These are phyloP conservation scores for Pseudocercospora vitis DNA, from an alignment of 2,329 filamentous ascomycete species.

Conservation along the genomic window DNA sequence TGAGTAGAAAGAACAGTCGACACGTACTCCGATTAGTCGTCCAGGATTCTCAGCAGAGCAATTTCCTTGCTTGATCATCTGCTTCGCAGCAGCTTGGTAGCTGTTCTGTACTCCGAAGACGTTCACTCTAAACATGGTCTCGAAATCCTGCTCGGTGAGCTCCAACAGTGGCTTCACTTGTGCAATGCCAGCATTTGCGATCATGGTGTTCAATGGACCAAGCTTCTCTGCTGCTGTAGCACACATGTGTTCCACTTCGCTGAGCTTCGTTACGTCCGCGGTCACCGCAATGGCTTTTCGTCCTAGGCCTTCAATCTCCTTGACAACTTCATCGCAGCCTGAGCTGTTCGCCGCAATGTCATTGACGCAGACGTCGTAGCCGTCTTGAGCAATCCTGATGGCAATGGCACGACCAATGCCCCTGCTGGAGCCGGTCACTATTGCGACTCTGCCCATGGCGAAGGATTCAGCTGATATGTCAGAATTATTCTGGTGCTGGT, in stretches of 20 bases:
- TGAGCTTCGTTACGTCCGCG: constrained; percentile 61
- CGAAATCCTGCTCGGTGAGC: constrained; percentile 57
- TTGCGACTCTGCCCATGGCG: constrained; percentile 30
- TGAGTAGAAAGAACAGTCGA: neutral
- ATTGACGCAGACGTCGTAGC: constrained; percentile 66
- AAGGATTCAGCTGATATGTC: neutral
- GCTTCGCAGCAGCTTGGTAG: constrained; percentile 62
- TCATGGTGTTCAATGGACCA: constrained; percentile 54
- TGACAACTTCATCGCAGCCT: constrained; percentile 53
- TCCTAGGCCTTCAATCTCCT: constrained; percentile 51
- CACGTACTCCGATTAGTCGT: constrained; percentile 49
- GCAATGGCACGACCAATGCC: constrained; percentile 60
- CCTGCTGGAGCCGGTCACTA: constrained; percentile 40
- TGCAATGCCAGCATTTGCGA: constrained; percentile 64
- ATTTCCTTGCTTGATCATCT: constrained; percentile 62
- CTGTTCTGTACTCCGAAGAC: constrained; percentile 66
- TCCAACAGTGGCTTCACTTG: constrained; percentile 59
- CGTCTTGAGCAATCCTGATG: constrained; percentile 62
- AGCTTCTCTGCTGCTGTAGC: constrained; percentile 53
- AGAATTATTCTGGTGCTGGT: no score
- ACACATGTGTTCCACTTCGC: constrained; percentile 56
- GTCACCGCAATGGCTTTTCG: constrained; percentile 56
- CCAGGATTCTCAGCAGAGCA: constrained; percentile 41
- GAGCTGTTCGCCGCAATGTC: constrained; percentile 57
- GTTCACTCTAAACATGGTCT: constrained; percentile 64